Evolutionary conservation across 164 flowering plant species (phyloP).

Genomic region (Chloranthus sessilifolius): DNA sequence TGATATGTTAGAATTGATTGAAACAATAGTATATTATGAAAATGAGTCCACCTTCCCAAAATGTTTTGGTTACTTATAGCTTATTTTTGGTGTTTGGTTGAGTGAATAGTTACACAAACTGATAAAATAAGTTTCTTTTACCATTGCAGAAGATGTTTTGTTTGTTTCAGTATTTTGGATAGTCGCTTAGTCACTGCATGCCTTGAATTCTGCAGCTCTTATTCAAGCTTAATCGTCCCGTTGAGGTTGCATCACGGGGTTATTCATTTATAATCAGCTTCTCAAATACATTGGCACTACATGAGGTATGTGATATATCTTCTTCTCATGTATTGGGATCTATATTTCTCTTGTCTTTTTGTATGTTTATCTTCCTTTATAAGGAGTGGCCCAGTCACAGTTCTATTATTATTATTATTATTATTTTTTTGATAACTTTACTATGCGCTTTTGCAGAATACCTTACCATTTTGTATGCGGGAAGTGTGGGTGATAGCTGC

Average conservation of each 20-base stretch:
- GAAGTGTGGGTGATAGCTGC: conserved; percentile 97
- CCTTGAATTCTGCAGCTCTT: conserved; percentile 49
- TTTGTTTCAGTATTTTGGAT: too few species aligned
- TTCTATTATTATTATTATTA: neutral
- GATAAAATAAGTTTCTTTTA: too few species aligned
- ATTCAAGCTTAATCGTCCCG: conserved; percentile 80
- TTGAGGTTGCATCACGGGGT: conserved; percentile 94
- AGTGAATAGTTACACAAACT: too few species aligned
- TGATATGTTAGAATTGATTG: too few species aligned
- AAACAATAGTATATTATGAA: too few species aligned
- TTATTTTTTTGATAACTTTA: neutral
- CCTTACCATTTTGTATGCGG: conserved; percentile 82
- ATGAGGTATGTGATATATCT: conserved; percentile 53
- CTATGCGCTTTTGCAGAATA: conserved; percentile 39
- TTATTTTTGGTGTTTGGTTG: too few species aligned
- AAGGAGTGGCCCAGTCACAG: neutral
- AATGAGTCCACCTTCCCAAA: too few species aligned
- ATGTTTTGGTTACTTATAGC: too few species aligned
- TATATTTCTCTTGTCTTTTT: neutral
- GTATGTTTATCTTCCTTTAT: neutral
- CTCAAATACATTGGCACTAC: conserved; percentile 66
- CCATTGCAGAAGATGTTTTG: too few species aligned
- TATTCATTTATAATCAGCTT: conserved; percentile 82
- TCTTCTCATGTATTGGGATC: conserved; percentile 4
- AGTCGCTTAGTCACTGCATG: too few species aligned